Evolutionary conservation across 352 stramenopile genomes (phyloP).

Genomic region (Phytophthora lateralis): DNA sequence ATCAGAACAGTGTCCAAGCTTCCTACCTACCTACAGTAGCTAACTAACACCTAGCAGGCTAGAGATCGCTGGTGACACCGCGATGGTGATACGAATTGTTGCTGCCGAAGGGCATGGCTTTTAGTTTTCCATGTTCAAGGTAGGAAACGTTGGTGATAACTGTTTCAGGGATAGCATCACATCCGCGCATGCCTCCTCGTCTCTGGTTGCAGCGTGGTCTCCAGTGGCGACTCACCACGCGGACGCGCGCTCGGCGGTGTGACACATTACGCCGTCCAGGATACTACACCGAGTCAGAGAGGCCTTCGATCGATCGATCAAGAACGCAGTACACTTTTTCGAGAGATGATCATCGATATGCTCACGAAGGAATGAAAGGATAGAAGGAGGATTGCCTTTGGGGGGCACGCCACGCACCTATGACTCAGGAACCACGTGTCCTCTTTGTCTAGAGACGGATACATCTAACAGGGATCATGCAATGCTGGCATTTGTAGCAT

Average conservation of each 20-base stretch:
- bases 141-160: background rate
- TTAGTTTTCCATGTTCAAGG: background rate
- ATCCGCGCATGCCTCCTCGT: too few species aligned
- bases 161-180: too few species aligned
- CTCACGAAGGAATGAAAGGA: background rate
- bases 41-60: background rate
- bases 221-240: too few species aligned
- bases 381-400: background rate
- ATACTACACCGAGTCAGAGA: too few species aligned
- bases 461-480: background rate
- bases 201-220: too few species aligned
- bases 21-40: background rate
- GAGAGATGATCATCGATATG: background rate
- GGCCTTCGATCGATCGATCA: too few species aligned
- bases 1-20: background rate
- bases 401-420: background rate
- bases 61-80: background rate
- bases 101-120: background rate
- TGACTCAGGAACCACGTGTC: background rate
- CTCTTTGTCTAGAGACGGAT: background rate
- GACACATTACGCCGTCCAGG: too few species aligned
- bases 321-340: too few species aligned
- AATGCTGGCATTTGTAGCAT: background rate
- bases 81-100: background rate
- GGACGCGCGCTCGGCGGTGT: too few species aligned